A percentile compares a stretch with the other conserved stretches of the same genome.
Conservation (phyloP, 257 asterid genomes). For the Salvia rosmarinus region DNA sequence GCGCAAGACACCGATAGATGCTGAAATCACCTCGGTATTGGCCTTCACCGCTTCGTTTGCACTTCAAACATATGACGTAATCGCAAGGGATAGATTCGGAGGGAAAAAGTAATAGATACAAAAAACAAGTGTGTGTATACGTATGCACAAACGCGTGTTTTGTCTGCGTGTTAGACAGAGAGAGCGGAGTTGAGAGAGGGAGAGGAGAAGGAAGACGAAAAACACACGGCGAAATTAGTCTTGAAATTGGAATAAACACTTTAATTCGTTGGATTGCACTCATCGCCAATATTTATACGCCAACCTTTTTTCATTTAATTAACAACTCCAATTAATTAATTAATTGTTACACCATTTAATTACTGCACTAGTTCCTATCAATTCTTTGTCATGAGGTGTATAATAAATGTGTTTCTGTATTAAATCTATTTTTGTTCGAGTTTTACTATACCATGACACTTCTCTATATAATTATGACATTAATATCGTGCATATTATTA, state of each 20-base stretch:
- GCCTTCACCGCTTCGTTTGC: constrained; percentile 33
- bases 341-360: neutral
- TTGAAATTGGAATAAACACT: neutral
- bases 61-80: constrained; percentile 13
- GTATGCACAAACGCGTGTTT: neutral
- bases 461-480: neutral
- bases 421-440: no score
- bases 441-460: no score
- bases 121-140: neutral
- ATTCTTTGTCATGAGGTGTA: neutral
- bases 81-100: constrained; percentile 10
- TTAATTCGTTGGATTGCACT: neutral
- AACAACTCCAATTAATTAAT: neutral
- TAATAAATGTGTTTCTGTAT: neutral
- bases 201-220: constrained; percentile 25
- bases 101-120: constrained; percentile 19
- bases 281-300: neutral
- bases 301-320: constrained; percentile 2
- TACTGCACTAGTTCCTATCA: neutral
- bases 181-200: constrained; percentile 20
- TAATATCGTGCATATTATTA: neutral
- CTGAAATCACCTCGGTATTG: constrained; percentile 30
- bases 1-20: neutral
- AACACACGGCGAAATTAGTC: constrained; percentile 30
- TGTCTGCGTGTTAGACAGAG: constrained; percentile 17